Conservation (phyloP, 352 stramenopile genomes). For the Globisporangium cederbergense region DNA sequence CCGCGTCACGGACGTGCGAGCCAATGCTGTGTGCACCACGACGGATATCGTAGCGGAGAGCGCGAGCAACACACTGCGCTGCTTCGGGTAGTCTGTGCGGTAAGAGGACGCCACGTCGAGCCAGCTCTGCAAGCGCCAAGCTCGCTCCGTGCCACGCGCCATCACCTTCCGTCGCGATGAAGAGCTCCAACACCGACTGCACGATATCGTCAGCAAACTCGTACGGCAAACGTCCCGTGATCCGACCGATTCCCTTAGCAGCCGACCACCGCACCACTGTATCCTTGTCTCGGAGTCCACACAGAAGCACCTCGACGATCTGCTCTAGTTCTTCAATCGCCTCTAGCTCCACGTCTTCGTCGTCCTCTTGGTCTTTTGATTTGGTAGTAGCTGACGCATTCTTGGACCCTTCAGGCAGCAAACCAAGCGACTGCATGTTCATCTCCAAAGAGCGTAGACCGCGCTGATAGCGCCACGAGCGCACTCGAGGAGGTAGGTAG, state of each 20-base stretch:
- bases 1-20: conserved; percentile 96
- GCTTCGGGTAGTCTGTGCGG: conserved; percentile 90
- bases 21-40: conserved; percentile 95
- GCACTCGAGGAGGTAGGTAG: conserved; percentile 93
- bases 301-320: conserved; percentile 91
- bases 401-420: conserved; percentile 16
- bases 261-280: conserved; percentile 98
- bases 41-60: conserved; percentile 94
- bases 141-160: conserved; percentile 97
- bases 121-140: conserved; percentile 95
- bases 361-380: conserved; percentile 19
- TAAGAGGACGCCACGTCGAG: conserved; percentile 93
- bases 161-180: conserved; percentile 91
- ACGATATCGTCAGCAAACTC: conserved; percentile 97
- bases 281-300: conserved; percentile 90
- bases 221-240: conserved; percentile 93
- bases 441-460: conserved; percentile 91
- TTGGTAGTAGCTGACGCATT: neutral
- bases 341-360: conserved; percentile 52
- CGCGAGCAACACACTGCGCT: conserved; percentile 90
- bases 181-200: conserved; percentile 93
- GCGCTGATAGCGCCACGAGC: conserved; percentile 95
- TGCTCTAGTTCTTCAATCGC: conserved; percentile 97
- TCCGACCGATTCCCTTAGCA: conserved; percentile 97
- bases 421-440: conserved; percentile 76